Conservation (phyloP, 1,284 basidiomycete genomes). For the Leccinum pallidistipes region DNA sequence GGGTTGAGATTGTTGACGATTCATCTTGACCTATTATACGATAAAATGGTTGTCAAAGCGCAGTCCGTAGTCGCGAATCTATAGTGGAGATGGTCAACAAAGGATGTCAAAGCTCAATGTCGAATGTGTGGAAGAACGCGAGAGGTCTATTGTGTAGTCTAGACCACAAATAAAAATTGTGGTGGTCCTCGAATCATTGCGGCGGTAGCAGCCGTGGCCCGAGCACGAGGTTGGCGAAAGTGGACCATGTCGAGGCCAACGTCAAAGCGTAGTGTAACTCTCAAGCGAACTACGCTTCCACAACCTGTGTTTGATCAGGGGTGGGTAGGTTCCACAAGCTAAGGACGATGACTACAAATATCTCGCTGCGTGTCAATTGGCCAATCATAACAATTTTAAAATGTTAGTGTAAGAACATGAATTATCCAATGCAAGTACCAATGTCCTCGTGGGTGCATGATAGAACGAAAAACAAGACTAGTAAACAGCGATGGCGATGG, state of each 20-base stretch:
- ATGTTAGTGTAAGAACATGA: background rate
- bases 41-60: conserved; percentile 12
- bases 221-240: background rate
- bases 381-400: conserved; percentile 5
- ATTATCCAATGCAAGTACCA: conserved; percentile 4
- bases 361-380: background rate
- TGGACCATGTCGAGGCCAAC: background rate
- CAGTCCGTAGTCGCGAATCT: background rate
- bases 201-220: background rate
- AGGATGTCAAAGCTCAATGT: conserved; percentile 3
- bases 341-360: conserved; percentile 1
- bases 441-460: conserved; percentile 2
- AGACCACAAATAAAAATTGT: conserved; percentile 6
- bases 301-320: background rate
- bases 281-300: background rate
- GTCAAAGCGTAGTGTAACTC: background rate
- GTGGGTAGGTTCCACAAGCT: background rate
- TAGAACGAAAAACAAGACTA: background rate
- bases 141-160: conserved; percentile 4
- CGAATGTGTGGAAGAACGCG: background rate
- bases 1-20: background rate
- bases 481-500: background rate
- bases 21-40: conserved; percentile 2
- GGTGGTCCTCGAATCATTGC: background rate
- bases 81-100: conserved; percentile 4